Evolutionary conservation across 2,329 filamentous ascomycete species (phyloP).

Genomic region (Domatiomyces globalis): DNA sequence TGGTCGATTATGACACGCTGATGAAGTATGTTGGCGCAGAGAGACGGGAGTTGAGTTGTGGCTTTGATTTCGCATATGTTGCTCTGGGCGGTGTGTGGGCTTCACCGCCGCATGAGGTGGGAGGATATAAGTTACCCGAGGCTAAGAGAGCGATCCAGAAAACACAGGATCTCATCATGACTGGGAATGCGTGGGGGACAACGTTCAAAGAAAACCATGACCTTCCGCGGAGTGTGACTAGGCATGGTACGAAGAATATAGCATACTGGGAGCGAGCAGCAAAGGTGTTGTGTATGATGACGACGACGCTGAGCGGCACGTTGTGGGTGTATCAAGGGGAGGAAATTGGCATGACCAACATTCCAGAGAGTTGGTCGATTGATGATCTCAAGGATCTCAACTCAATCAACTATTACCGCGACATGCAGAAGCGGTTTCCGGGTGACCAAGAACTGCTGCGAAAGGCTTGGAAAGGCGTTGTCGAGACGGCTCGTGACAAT

Average conservation of each 20-base stretch:
- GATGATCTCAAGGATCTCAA: slow-evolving; percentile 21
- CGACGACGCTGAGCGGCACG: slow-evolving; percentile 40
- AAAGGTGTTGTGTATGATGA: slow-evolving; percentile 46
- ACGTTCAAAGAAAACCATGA: slow-evolving; percentile 54
- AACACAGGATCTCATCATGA: slow-evolving; percentile 43
- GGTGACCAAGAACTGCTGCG: slow-evolving; percentile 25
- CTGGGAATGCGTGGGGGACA: slow-evolving; percentile 48
- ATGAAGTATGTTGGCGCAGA: slow-evolving; percentile 32
- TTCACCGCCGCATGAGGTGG: not conserved
- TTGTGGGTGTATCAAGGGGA: slow-evolving; percentile 44
- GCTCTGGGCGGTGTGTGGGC: slow-evolving; percentile 10
- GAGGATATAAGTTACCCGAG: slow-evolving; percentile 35
- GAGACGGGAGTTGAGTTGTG: slow-evolving; percentile 49
- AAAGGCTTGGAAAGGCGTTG: slow-evolving; percentile 32
- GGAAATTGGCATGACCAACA: slow-evolving; percentile 43
- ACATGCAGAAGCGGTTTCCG: slow-evolving; percentile 21
- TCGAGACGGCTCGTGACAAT: slow-evolving; percentile 50
- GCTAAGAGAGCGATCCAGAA: slow-evolving; percentile 40
- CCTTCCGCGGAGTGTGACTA: slow-evolving; percentile 44
- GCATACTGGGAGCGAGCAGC: slow-evolving; percentile 36
- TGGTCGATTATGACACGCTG: slow-evolving; percentile 35
- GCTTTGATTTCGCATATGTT: slow-evolving; percentile 53
- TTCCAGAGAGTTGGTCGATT: slow-evolving; percentile 33
- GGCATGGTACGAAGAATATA: slow-evolving; percentile 38
- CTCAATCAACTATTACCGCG: slow-evolving; percentile 27